Base-by-base conservation (phyloP, 345 rosid species). In the Hypericum androsaemum region DNA sequence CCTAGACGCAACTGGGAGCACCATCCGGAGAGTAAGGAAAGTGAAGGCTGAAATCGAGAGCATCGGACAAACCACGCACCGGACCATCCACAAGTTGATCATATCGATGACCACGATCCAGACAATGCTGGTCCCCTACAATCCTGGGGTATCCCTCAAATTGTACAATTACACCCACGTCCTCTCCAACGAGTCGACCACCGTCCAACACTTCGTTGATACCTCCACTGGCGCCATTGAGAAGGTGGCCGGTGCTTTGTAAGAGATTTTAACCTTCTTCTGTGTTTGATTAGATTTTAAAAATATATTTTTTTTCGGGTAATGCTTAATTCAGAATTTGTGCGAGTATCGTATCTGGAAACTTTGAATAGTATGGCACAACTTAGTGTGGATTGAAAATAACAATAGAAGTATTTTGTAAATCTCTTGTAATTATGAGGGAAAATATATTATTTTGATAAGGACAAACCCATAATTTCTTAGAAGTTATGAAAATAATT, bases 201-300 rank as follows among this genome's bases (percentile, higher is more conserved):
- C 39, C 50, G 74, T 86, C 47, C 62, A 58, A 12, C 50, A 36
- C 12, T 78, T 78, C 36, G 68, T 82, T 58, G 70, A 14, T 7
- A 62, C 40, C 8, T 60, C 59, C 7, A 65, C 70, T 42, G 76
- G 50, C 42, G 57, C 82, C n/a, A 70, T 82, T 22, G 66, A 78
- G 41, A 54, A 66, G 7, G 76, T 83, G 43, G 74, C 74, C 51
- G 59, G 62, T 5, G 52, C 71, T 59, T 73, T 77, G 92, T 83
- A 70, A 74, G 82, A 52, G 5, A 44, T 6, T 12, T 12, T 40
- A 15, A 5, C 16, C 43, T 37, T 39, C 32, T 4, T 22, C 4
- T 22, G 32, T 22, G 32, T 22, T 22, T 22, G 32, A 22, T 22
- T 4, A 22, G 4, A 4, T 22, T 1, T 22, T 22, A 1, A 1